Base-by-base conservation (phyloP, 2,329 filamentous ascomycete species). In the Pseudocercospora eumusae region DNA sequence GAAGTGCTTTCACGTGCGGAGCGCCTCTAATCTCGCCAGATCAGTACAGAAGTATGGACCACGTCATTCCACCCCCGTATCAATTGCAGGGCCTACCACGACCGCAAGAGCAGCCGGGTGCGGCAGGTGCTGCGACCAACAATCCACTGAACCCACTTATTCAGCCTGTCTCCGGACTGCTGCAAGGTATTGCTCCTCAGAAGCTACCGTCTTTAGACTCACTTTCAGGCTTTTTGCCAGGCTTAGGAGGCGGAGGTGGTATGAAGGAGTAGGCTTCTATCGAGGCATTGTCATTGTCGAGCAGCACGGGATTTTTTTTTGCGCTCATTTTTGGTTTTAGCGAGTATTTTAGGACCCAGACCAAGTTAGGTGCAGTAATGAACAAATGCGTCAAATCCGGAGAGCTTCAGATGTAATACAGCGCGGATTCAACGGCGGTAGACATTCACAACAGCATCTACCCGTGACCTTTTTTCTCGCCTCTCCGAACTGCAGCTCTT, bases 1-100 rank as follows among this genome's bases (percentile, higher is more conserved):
- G 66, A 4, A 59, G 53, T 56, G 60, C 60, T 3, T 68, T 66
- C 28, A 65, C 66, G 13, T 66, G 66, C 57, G 56, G 55, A 15
- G 64, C 45, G 11, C 61, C 64, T 6, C 40, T 68, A 1, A 50
- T 56, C 4, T 27, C 31, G 2, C 20, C 53, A 11, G 8, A 56
- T 25, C 53, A 25, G 9, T 56, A 56, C 9, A 13, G 47, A 1
- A 25, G 21, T 2, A 25, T 52, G 21, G 47, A 52, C 15, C 47
- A 52, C 20, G 25, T 52, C 1, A 52, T 52, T 7, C 25, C 47
- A 1, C 47, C 47, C 1, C 47, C 47, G 1, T 52, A 27, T 18
- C 21, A 52, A 18, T 3, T 25, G 3, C 21, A 52, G 15, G 47
- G 47, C 23, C 15, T 3, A 8, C 47, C 47, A 9, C 20, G 47